Evolutionary conservation across 352 stramenopile species (phyloP).

Genomic region (Phytophthora multivora): DNA sequence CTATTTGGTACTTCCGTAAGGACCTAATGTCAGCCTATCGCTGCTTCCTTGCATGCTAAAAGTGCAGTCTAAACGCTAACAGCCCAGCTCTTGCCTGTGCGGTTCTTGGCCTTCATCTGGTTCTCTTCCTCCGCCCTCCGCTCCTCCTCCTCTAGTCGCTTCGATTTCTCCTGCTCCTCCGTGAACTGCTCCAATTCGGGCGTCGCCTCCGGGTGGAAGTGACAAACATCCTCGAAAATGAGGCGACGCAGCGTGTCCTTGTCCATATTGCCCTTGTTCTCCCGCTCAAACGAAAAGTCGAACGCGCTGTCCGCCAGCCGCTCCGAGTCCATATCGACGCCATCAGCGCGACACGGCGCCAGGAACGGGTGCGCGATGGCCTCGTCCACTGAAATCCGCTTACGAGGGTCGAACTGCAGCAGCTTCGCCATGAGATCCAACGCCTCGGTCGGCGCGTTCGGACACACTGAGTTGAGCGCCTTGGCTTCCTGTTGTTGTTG

Average conservation of each 20-base stretch:
- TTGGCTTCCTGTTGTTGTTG: conserved; percentile 71
- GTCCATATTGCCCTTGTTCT: conserved; percentile 64
- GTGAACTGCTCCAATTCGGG: conserved; percentile 61
- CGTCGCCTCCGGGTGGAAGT: conserved; percentile 79
- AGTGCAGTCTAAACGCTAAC: conserved; percentile 26
- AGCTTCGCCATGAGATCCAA: conserved; percentile 88
- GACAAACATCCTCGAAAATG: conserved; percentile 88
- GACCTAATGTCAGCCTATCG: conserved; percentile 12
- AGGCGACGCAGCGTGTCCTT: conserved; percentile 79
- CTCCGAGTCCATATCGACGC: conserved; percentile 48
- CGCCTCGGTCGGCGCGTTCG: conserved; percentile 57
- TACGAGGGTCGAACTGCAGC: conserved; percentile 90
- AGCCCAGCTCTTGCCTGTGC: conserved; percentile 25
- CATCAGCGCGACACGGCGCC: conserved; percentile 55
- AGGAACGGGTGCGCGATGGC: conserved; percentile 85
- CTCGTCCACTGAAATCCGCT: conserved; percentile 72
- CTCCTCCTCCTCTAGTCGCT: conserved; percentile 34
- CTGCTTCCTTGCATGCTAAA: conserved; percentile 18
- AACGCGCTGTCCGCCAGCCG: conserved; percentile 50
- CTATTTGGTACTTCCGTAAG: conserved; percentile 20
- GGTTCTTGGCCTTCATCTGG: conserved; percentile 13
- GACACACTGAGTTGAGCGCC: conserved; percentile 51
- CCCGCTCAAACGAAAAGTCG: conserved; percentile 85
- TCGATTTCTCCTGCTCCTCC: conserved; percentile 51
- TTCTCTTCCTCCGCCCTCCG: conserved; percentile 25